phyloP scores from a whole-genome alignment of 2,329 filamentous ascomycete genomes.

The Aspergillus ruber region DNA sequence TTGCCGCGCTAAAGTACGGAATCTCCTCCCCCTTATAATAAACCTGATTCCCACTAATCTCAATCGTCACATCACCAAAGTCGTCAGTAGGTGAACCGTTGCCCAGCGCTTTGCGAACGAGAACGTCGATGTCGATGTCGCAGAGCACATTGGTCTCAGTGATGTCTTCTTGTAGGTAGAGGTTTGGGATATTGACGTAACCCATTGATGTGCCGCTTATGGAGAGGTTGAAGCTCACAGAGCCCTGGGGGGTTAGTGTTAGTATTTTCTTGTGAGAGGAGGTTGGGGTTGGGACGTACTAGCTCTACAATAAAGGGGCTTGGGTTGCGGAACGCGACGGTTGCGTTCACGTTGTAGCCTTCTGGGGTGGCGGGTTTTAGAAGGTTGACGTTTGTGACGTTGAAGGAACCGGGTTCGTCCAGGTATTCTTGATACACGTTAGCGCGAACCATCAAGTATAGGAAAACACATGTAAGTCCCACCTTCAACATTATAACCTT shows the following conservation, averaged over 20 bases:
- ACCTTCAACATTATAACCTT: conserved; percentile 20
- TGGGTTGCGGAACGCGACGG: conserved; percentile 15
- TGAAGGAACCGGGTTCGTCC: conserved; percentile 14
- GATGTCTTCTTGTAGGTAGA: conserved; percentile 11
- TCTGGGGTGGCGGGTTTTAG: conserved; percentile 8
- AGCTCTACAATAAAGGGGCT: conserved; percentile 16
- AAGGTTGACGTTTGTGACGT: conserved; percentile 16
- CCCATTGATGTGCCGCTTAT: conserved; percentile 13
- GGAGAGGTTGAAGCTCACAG: conserved; percentile 19
- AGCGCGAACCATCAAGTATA: background rate
- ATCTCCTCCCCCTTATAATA: conserved; percentile 20
- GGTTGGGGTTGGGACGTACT: conserved; percentile 6
- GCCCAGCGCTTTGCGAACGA: conserved; percentile 15
- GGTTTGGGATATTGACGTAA: conserved; percentile 17
- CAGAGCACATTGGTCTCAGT: conserved; percentile 11
- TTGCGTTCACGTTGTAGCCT: conserved; percentile 23
- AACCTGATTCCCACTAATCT: conserved; percentile 16
- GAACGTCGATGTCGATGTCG: conserved; percentile 11
- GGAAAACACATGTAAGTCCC: background rate
- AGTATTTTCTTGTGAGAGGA: background rate
- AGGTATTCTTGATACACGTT: conserved; percentile 13
- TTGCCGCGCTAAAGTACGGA: conserved; percentile 19
- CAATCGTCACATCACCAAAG: conserved; percentile 16
- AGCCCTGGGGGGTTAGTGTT: conserved; percentile 8
- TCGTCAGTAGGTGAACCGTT: conserved; percentile 1